phyloP scores from a whole-genome alignment of 306 rosid species.

The Lathyrus aphaca region DNA sequence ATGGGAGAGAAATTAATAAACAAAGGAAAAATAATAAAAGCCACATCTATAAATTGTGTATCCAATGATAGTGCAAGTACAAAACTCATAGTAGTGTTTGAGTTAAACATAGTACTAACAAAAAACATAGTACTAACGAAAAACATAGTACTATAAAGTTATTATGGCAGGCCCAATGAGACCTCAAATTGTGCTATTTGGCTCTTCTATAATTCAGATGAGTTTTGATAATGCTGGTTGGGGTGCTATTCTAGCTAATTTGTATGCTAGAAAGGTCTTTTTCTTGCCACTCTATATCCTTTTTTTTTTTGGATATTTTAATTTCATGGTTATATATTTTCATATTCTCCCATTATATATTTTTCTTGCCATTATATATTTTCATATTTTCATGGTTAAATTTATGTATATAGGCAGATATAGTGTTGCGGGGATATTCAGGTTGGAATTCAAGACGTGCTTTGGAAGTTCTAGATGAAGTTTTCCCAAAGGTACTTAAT shows the following conservation, averaged over 20 bases:
- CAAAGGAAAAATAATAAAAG: not conserved
- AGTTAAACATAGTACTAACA: no score
- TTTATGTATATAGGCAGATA: slow-evolving; percentile 64
- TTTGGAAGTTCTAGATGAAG: slow-evolving; percentile 62
- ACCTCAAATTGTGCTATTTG: slow-evolving; percentile 89
- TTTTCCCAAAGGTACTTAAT: slow-evolving; percentile 67
- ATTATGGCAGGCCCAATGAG: slow-evolving; percentile 74
- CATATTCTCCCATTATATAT: not conserved
- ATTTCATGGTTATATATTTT: not conserved
- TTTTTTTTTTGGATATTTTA: not conserved
- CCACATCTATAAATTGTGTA: slow-evolving; percentile 34
- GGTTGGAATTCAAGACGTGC: slow-evolving; percentile 93
- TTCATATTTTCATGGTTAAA: not conserved
- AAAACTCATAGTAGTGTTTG: not conserved
- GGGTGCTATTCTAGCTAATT: slow-evolving; percentile 73
- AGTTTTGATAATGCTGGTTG: slow-evolving; percentile 68
- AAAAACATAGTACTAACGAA: not conserved
- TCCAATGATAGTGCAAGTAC: not conserved
- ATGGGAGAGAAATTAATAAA: not conserved
- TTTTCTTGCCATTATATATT: no score
- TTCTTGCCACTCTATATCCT: not conserved
- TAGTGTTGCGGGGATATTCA: slow-evolving; percentile 67
- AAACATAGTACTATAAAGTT: slow-evolving; percentile 1
- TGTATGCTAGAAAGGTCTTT: slow-evolving; percentile 68
- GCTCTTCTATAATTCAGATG: slow-evolving; percentile 73